phyloP scores from a whole-genome alignment of 352 stramenopile species.

The Phytopythium vexans region DNA sequence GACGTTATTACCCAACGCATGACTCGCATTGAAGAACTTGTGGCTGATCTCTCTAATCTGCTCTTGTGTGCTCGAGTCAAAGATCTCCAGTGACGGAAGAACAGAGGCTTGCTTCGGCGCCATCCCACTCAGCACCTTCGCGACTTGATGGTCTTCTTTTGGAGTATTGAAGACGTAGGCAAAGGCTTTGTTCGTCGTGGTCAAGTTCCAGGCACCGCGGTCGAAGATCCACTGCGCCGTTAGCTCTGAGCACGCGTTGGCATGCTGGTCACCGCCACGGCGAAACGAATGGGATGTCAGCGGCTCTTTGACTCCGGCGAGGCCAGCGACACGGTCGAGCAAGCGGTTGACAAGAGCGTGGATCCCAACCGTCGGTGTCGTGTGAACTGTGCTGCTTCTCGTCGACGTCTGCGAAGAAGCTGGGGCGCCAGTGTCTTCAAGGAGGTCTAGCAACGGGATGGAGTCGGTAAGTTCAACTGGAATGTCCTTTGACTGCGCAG shows the following conservation, averaged over 20 bases:
- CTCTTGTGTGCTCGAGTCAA: constrained; percentile 6
- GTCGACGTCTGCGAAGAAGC: background rate
- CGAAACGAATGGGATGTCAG: constrained; percentile 23
- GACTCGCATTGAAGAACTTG: constrained; percentile 9
- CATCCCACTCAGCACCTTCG: constrained; percentile 16
- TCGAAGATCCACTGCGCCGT: constrained; percentile 11
- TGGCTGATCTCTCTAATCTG: constrained; percentile 1
- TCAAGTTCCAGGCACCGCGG: constrained; percentile 13
- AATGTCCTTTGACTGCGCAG: background rate
- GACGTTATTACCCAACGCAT: too few species aligned
- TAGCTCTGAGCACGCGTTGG: constrained; percentile 4
- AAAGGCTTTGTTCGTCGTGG: constrained; percentile 14
- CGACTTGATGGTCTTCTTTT: constrained; percentile 8
- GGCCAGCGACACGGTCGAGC: constrained; percentile 3
- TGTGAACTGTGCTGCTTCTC: too few species aligned
- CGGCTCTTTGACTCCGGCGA: background rate
- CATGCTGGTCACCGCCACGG: constrained; percentile 10
- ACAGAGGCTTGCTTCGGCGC: constrained; percentile 5
- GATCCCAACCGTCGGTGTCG: too few species aligned
- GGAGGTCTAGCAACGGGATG: constrained; percentile 1
- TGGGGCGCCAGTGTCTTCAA: background rate
- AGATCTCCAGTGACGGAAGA: constrained; percentile 4
- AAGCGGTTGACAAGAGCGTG: constrained; percentile 20
- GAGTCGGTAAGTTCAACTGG: background rate
- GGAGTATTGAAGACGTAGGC: constrained; percentile 16